Evolutionary conservation across 2,329 filamentous ascomycete genomes (phyloP), one percentile per base, ranked within the genome.

Genomic region (Aspergillus pseudoterreus): DNA sequence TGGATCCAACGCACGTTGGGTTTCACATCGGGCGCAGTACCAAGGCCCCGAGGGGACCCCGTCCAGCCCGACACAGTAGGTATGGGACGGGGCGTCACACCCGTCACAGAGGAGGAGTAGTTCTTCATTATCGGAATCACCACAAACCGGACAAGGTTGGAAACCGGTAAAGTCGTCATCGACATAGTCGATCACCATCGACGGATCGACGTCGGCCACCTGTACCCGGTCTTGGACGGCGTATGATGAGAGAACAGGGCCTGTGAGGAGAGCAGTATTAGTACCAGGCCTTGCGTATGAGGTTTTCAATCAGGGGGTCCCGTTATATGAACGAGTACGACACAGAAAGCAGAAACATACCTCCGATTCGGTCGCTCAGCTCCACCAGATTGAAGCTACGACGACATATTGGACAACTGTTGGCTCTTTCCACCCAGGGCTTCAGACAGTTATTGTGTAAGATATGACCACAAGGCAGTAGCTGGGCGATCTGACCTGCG

Each of bases 381-480:
- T 94, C 85, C 59, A 99, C 92, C 63, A 87, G 76, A 72, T 97
- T 92, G 77, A 99, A 97, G 57, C 82, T 84, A 63, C 90, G 88
- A 61, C 94, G 88, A 74, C 94, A 99, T 71, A 99, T 96, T 43
- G 94, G 94, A 72, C 94, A 99, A 69, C 92, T 96, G 74, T 97
- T 99, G 57, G 94, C 92, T 71, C 95, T 88, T 73, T 95, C 90
- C 43, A 92, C 90, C 94, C 94, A 99, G 61, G 91, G 90, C 63
- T 88, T 87, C 61, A 99, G 81, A 72, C 94, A 99, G 47, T 87
- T 85, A 75, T 99, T 87, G 75, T 99, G 94, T 62, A 99, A 79
- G 62, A 92, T 82, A 77, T 99, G 95, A 52, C 90, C 88, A 73
- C 94, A 99, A 43, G 90, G 86, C 54, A 85, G 68, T 24, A 86